A percentile compares a stretch with the other conserved stretches of the same genome.
phyloP scores from a whole-genome alignment of 1,284 basidiomycete genomes.

The Xanthoconium separans region DNA sequence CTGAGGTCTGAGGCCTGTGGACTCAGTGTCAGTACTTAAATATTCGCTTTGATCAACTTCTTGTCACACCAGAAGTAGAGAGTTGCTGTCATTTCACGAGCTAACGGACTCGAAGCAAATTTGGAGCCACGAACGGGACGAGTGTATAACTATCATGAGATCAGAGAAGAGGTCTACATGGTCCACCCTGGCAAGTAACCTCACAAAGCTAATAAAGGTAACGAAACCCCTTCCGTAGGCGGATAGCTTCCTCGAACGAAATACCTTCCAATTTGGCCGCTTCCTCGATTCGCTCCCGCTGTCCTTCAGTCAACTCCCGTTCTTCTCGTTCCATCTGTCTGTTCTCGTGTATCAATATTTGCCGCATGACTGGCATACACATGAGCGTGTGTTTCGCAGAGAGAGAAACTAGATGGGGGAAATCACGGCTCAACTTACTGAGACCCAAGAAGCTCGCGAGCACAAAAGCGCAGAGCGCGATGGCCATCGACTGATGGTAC shows the following conservation, averaged over 20 bases:
- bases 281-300: slow-evolving; percentile 44
- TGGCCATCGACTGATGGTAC: slow-evolving; percentile 52
- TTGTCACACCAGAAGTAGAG: too few relatives aligned
- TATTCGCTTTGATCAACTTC: too few relatives aligned
- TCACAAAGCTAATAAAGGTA: slow-evolving; percentile 33
- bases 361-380: slow-evolving; percentile 41
- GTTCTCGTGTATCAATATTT: slow-evolving; percentile 47
- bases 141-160: too few relatives aligned
- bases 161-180: too few relatives aligned
- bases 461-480: slow-evolving; percentile 43
- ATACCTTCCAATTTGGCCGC: slow-evolving; percentile 51
- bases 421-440: slow-evolving; percentile 28
- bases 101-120: too few relatives aligned
- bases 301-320: slow-evolving; percentile 39
- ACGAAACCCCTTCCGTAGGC: slow-evolving; percentile 47
- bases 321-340: slow-evolving; percentile 45
- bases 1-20: too few relatives aligned
- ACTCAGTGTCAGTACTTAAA: too few relatives aligned
- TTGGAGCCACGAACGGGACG: too few relatives aligned
- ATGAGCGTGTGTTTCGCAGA: not conserved
- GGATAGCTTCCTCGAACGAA: slow-evolving; percentile 50
- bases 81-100: too few relatives aligned
- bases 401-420: not conserved
- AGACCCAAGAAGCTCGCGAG: slow-evolving; percentile 38
- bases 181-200: not conserved